Percentiles rank a stretch among this genome's conserved stretches.
phyloP scores from a whole-genome alignment of 257 asterid genomes.

The Solanum tarijense region DNA sequence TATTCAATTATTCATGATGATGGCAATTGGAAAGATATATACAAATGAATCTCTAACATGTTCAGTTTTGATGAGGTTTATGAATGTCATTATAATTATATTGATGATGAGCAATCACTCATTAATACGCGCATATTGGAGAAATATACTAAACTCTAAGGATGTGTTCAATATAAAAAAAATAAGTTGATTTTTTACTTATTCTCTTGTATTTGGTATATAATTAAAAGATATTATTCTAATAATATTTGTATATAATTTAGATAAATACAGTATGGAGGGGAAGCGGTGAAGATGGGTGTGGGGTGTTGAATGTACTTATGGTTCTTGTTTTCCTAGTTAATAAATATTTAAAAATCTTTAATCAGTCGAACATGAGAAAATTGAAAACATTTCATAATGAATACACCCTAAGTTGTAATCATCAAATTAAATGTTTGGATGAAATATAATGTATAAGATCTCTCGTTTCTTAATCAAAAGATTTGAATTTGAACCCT shows the following conservation, averaged over 20 bases:
- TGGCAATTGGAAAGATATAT: background rate
- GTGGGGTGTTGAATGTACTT: background rate
- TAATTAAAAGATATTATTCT: background rate
- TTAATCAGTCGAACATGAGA: rapidly evolving
- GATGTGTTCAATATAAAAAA: background rate
- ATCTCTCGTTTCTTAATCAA: background rate
- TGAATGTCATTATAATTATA: background rate
- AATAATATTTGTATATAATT: background rate
- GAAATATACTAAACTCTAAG: background rate
- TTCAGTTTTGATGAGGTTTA: background rate
- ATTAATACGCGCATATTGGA: background rate
- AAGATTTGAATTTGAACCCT: background rate
- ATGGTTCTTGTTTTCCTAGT: background rate
- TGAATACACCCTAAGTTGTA: background rate
- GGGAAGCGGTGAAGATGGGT: background rate
- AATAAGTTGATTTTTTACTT: background rate
- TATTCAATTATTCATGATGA: background rate
- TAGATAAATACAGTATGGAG: background rate
- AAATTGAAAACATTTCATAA: background rate
- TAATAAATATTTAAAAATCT: background rate
- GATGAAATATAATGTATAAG: background rate
- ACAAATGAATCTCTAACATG: background rate
- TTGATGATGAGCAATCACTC: background rate
- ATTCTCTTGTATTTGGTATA: background rate
- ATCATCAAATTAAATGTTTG: background rate